Percentiles rank a stretch among this genome's conserved stretches.
These are phyloP conservation scores for Vitis rupestris DNA, from an alignment of 164 flowering plant genomes.

Conservation along the genomic window DNA sequence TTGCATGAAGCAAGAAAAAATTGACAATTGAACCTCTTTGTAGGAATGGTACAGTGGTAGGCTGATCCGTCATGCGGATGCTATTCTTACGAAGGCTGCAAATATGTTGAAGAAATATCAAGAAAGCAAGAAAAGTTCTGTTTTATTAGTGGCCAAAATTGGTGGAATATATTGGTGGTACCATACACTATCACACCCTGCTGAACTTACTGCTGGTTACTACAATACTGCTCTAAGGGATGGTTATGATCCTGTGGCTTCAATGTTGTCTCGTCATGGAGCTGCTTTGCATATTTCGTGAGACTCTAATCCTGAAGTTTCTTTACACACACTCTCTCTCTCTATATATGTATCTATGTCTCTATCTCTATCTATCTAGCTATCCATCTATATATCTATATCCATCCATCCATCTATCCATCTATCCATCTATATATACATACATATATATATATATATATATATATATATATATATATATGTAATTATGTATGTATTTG, in stretches of 20 bases:
- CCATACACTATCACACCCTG: slow-evolving; percentile 51
- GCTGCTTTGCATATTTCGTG: slow-evolving; percentile 60
- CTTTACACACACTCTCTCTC: neutral
- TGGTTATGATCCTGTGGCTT: slow-evolving; percentile 56
- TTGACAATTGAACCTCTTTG: slow-evolving; percentile 13
- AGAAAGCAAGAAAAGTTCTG: slow-evolving; percentile 26
- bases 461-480: too few relatives aligned
- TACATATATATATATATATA: too few relatives aligned
- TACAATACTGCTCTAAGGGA: slow-evolving; percentile 53
- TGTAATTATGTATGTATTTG: neutral
- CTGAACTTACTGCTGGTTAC: slow-evolving; percentile 66
- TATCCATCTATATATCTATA: too few relatives aligned
- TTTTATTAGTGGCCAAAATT: slow-evolving; percentile 52
- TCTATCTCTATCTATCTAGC: too few relatives aligned
- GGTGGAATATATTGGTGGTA: slow-evolving; percentile 63
- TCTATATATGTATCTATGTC: neutral
- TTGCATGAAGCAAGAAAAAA: neutral
- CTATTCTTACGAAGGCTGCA: slow-evolving; percentile 50
- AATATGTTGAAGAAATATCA: slow-evolving; percentile 41
- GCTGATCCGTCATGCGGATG: slow-evolving; percentile 57
- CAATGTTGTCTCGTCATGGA: slow-evolving; percentile 55
- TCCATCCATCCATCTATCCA: too few relatives aligned
- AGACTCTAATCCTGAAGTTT: slow-evolving; percentile 16
- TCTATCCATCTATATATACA: too few relatives aligned
- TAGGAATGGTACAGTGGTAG: slow-evolving; percentile 71